phyloP scores from a whole-genome alignment of 2,329 filamentous ascomycete genomes.

The Polytolypa hystricis region DNA sequence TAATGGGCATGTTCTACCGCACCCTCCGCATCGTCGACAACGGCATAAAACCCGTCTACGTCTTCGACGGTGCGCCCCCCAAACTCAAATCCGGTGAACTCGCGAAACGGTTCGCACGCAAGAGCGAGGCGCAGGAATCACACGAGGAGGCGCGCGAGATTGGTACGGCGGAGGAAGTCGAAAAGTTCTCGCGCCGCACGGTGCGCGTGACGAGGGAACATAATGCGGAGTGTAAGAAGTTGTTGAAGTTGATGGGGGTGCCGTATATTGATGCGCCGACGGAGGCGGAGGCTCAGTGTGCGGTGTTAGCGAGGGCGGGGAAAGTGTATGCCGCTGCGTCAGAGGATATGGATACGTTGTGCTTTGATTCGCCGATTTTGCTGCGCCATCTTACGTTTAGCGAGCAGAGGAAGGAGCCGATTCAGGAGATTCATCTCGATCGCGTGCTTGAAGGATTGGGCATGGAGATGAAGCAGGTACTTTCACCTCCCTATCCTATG shows the following conservation, averaged over 20 bases:
- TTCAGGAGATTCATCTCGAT: slow-evolving; percentile 84
- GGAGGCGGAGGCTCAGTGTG: slow-evolving; percentile 94
- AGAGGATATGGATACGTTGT: slow-evolving; percentile 98
- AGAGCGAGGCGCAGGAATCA: slow-evolving; percentile 79
- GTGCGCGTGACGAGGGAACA: slow-evolving; percentile 94
- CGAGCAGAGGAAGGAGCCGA: slow-evolving; percentile 94
- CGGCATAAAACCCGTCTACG: slow-evolving; percentile 95
- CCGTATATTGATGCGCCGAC: slow-evolving; percentile 92
- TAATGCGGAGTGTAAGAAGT: slow-evolving; percentile 82
- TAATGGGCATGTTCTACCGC: slow-evolving; percentile 99
- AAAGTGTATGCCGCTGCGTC: slow-evolving; percentile 96
- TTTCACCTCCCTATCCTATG: slow-evolving; percentile 7
- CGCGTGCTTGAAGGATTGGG: slow-evolving; percentile 75
- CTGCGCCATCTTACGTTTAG: slow-evolving; percentile 91
- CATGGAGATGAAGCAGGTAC: slow-evolving; percentile 78
- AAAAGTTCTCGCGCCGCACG: slow-evolving; percentile 90
- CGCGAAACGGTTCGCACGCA: slow-evolving; percentile 90
- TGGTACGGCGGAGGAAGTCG: slow-evolving; percentile 91
- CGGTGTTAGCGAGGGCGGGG: slow-evolving; percentile 72
- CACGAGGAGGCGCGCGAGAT: slow-evolving; percentile 95
- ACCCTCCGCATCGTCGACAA: slow-evolving; percentile 97
- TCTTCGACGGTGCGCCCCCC: slow-evolving; percentile 92
- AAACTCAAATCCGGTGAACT: slow-evolving; percentile 97
- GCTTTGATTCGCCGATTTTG: slow-evolving; percentile 84
- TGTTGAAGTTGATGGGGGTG: slow-evolving; percentile 91